phyloP scores from a whole-genome alignment of 208 protist genomes.

The Trypanosoma brucei region DNA sequence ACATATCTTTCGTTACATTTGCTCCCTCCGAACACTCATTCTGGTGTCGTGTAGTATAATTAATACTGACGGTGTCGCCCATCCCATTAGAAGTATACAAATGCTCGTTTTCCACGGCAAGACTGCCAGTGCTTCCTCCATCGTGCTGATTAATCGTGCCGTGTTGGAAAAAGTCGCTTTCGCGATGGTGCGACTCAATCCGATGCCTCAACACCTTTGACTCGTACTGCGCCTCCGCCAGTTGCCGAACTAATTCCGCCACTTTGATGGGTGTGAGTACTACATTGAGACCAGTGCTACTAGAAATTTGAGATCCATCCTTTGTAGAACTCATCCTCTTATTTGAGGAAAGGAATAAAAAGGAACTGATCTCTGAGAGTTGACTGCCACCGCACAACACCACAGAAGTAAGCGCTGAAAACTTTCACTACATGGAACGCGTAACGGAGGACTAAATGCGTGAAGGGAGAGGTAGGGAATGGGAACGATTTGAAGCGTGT shows the following conservation, averaged over 20 bases:
- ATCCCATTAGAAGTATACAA: too few species aligned
- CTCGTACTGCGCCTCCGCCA: conserved; percentile 54
- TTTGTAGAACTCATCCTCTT: not conserved
- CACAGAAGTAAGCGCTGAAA: not conserved
- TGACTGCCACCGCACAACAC: not conserved
- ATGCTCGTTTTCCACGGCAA: too few species aligned
- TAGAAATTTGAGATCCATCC: not conserved
- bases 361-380: not conserved
- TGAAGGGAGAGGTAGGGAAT: not conserved
- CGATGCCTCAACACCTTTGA: conserved; percentile 33
- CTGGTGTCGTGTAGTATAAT: not conserved
- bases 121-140: too few species aligned
- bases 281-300: conserved; percentile 5
- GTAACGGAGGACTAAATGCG: not conserved
- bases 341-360: not conserved
- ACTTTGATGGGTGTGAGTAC: conserved; percentile 34
- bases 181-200: conserved; percentile 22
- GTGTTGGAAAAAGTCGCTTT: conserved; percentile 8
- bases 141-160: too few species aligned
- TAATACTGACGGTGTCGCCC: too few species aligned
- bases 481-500: too few species aligned
- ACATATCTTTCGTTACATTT: not conserved
- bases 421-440: not conserved
- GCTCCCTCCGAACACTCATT: not conserved
- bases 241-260: conserved; percentile 61